Conservation (phyloP, 2,329 filamentous ascomycete species). For the Aureobasidium sp. region DNA sequence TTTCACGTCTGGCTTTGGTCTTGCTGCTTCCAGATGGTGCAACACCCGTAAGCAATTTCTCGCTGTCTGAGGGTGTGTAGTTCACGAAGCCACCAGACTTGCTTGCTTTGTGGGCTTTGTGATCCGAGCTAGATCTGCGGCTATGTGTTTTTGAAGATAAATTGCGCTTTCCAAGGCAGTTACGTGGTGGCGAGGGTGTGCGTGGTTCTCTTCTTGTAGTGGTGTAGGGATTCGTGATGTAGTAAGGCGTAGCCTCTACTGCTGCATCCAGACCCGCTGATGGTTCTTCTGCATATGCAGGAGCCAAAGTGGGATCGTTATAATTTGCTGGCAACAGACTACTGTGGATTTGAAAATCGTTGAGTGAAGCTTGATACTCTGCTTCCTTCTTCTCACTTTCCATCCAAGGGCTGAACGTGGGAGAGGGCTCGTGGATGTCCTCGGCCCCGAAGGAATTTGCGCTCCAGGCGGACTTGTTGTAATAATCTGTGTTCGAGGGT, state of each 20-base stretch:
- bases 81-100: conserved; percentile 67
- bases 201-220: conserved; percentile 13
- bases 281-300: not conserved
- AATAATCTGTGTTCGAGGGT: not conserved
- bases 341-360: not conserved
- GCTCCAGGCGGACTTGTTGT: conserved; percentile 1
- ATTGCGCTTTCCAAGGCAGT: conserved; percentile 18
- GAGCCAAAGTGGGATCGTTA: conserved; percentile 24
- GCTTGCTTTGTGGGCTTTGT: conserved; percentile 14
- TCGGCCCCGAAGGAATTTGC: conserved; percentile 9
- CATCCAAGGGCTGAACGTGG: conserved; percentile 14
- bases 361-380: not conserved
- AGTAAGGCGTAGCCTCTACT: conserved; percentile 2
- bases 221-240: not conserved
- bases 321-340: conserved; percentile 20
- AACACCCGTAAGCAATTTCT: conserved; percentile 77
- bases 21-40: conserved; percentile 87
- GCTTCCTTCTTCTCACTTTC: conserved; percentile 15
- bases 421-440: conserved; percentile 6
- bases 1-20: conserved; percentile 87
- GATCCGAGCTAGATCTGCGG: not conserved
- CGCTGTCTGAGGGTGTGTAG: conserved; percentile 74
- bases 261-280: not conserved
- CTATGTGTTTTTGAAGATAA: conserved; percentile 4
- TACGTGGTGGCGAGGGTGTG: conserved; percentile 24